Conservation (phyloP, 306 rosid species). For the Dicorynia guianensis region DNA sequence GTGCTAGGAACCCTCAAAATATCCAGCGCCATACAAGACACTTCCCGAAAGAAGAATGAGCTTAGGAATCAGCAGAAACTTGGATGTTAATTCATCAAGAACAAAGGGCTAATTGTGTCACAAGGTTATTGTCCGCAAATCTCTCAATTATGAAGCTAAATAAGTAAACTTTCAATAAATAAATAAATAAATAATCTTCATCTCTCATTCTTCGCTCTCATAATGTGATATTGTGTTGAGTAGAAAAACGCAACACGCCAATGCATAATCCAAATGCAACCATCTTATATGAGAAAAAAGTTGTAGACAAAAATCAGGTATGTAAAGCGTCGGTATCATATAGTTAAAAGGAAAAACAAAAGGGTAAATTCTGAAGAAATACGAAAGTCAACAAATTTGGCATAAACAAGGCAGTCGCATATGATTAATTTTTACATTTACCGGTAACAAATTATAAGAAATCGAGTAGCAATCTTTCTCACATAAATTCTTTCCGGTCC, state of each 20-base stretch:
- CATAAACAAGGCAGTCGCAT: neutral
- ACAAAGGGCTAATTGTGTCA: neutral
- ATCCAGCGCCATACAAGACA: constrained; percentile 14
- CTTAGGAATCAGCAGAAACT: neutral
- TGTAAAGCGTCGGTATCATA: too few species aligned
- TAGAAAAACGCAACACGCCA: too few species aligned
- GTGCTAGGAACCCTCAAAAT: neutral
- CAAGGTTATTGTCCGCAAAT: neutral
- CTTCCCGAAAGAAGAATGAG: neutral
- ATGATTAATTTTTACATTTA: too few species aligned
- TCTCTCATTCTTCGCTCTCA: neutral
- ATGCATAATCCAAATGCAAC: too few species aligned
- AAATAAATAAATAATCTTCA: neutral
- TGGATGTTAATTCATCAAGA: constrained; percentile 19
- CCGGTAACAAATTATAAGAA: constrained; percentile 15
- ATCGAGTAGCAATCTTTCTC: neutral
- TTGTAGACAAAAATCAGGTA: too few species aligned
- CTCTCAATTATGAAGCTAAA: neutral
- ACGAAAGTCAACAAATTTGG: neutral
- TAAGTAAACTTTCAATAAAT: too few species aligned
- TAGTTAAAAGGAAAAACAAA: too few species aligned
- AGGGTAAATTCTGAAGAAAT: neutral
- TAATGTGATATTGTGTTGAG: neutral
- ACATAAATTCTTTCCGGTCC: neutral
- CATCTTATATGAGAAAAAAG: too few species aligned